Percentiles rank a stretch among this genome's conserved stretches.
Evolutionary conservation across 2,329 filamentous ascomycete genomes (phyloP).

Genomic region (Penicillium sp.): DNA sequence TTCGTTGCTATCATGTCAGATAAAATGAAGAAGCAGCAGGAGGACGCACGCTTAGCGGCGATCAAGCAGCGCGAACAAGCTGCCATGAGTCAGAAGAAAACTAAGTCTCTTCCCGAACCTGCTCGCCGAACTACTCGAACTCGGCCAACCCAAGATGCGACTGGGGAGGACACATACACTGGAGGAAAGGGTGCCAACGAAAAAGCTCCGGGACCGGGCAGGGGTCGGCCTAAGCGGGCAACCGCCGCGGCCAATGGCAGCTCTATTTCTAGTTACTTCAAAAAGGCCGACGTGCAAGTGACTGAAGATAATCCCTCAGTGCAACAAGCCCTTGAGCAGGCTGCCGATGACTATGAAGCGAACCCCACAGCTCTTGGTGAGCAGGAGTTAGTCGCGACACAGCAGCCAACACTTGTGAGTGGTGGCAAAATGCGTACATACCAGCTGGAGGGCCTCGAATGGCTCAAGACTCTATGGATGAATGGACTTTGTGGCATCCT

Average conservation of each 20-base stretch:
- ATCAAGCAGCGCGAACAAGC: conserved; percentile 29
- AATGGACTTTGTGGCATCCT: conserved; percentile 90
- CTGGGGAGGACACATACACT: conserved; percentile 16
- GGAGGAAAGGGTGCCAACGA: conserved; percentile 12
- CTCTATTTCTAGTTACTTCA: conserved; percentile 60
- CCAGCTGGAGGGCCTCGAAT: conserved; percentile 89
- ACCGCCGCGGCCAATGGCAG: conserved; percentile 23
- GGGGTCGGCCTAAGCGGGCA: conserved; percentile 28
- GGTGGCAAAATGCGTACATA: conserved; percentile 92
- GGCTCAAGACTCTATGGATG: conserved; percentile 80
- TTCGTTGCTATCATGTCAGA: conserved; percentile 51
- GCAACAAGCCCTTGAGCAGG: conserved; percentile 57
- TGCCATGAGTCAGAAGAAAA: conserved; percentile 24
- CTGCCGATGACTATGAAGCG: conserved; percentile 55
- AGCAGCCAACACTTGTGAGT: conserved; percentile 79
- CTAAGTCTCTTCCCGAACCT: conserved; percentile 20
- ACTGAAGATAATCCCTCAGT: conserved; percentile 53
- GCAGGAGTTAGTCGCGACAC: conserved; percentile 71
- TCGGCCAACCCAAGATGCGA: conserved; percentile 16
- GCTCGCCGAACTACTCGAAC: conserved; percentile 34
- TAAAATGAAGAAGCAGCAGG: conserved; percentile 49
- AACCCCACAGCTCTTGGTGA: conserved; percentile 61
- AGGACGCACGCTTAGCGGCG: conserved; percentile 38
- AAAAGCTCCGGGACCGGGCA: conserved; percentile 23
- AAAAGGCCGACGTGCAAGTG: conserved; percentile 56